phyloP scores from a whole-genome alignment of 495 filamentous ascomycete species.

The Hypoxylon cercidicola region DNA sequence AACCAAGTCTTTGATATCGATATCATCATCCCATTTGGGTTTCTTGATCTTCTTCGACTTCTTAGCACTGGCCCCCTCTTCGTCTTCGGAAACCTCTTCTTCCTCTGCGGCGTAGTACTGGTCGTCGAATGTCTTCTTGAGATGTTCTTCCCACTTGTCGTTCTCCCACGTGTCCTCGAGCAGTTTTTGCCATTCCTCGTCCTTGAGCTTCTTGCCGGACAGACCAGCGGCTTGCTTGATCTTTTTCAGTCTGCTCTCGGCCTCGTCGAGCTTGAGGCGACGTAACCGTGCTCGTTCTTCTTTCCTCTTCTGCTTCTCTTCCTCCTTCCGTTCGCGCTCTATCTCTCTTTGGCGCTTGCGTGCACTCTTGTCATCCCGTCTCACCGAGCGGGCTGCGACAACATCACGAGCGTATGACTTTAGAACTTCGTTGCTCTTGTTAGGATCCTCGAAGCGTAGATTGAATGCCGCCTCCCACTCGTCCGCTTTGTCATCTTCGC shows the following conservation, averaged over 20 bases:
- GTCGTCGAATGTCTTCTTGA: conserved; percentile 86
- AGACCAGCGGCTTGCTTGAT: conserved; percentile 90
- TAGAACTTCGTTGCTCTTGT: conserved; percentile 81
- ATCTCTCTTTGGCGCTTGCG: conserved; percentile 80
- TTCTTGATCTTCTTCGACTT: conserved; percentile 73
- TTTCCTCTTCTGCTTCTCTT: conserved; percentile 77
- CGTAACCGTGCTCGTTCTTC: conserved; percentile 84
- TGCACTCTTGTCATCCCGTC: conserved; percentile 79
- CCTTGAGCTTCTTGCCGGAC: conserved; percentile 70
- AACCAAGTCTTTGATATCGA: conserved; percentile 91
- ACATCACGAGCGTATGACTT: conserved; percentile 88
- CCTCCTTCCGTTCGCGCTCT: conserved; percentile 79
- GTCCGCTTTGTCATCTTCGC: conserved; percentile 83
- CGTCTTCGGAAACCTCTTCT: conserved; percentile 59
- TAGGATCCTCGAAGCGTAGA: conserved; percentile 92
- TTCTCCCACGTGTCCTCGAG: conserved; percentile 88
- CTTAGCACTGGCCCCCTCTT: conserved; percentile 41
- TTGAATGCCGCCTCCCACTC: conserved; percentile 95
- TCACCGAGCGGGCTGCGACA: conserved; percentile 79
- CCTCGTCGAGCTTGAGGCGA: conserved; percentile 87
- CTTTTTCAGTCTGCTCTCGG: conserved; percentile 80
- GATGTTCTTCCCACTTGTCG: conserved; percentile 86
- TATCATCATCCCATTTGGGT: conserved; percentile 95
- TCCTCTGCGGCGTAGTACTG: conserved; percentile 82
- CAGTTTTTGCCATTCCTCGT: conserved; percentile 82